Conservation (phyloP, 352 stramenopile species). For the Pythium phragmitis region DNA sequence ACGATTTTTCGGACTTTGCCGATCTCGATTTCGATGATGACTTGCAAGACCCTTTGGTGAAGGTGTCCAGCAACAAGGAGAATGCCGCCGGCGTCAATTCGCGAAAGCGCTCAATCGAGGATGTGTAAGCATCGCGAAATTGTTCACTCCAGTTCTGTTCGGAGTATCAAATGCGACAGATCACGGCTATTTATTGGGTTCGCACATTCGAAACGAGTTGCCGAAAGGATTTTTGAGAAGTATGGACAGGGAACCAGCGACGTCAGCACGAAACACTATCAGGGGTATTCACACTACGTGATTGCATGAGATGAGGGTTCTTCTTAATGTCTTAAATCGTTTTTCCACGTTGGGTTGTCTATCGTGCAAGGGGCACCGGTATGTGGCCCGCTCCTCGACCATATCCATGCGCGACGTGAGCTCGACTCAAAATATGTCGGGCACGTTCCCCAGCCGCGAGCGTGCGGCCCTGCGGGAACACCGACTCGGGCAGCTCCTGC, state of each 20-base stretch:
- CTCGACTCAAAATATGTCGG: constrained; percentile 74
- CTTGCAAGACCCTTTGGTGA: constrained; percentile 42
- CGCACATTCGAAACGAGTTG: constrained; percentile 11
- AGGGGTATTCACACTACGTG: background rate
- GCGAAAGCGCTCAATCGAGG: constrained; percentile 66
- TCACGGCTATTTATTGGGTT: constrained; percentile 35
- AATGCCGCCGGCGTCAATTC: constrained; percentile 47
- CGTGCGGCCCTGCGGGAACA: constrained; percentile 62
- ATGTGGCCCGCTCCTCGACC: constrained; percentile 19
- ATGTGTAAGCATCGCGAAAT: constrained; percentile 40
- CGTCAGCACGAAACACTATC: constrained; percentile 4
- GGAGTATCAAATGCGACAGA: constrained; percentile 29
- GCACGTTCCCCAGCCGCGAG: constrained; percentile 71
- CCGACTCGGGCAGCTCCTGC: constrained; percentile 59
- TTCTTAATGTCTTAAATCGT: constrained; percentile 24
- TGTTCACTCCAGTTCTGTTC: constrained; percentile 14
- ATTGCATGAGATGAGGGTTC: constrained; percentile 15
- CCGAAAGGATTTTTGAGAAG: constrained; percentile 20
- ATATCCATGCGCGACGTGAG: constrained; percentile 54
- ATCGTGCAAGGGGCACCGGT: constrained; percentile 20
- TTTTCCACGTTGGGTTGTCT: constrained; percentile 17
- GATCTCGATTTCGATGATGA: constrained; percentile 75
- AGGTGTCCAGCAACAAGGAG: constrained; percentile 61
- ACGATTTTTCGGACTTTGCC: constrained; percentile 75
- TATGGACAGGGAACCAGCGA: background rate